phyloP scores from a whole-genome alignment of 179 eudicot species.

The Dionaea muscipula region DNA sequence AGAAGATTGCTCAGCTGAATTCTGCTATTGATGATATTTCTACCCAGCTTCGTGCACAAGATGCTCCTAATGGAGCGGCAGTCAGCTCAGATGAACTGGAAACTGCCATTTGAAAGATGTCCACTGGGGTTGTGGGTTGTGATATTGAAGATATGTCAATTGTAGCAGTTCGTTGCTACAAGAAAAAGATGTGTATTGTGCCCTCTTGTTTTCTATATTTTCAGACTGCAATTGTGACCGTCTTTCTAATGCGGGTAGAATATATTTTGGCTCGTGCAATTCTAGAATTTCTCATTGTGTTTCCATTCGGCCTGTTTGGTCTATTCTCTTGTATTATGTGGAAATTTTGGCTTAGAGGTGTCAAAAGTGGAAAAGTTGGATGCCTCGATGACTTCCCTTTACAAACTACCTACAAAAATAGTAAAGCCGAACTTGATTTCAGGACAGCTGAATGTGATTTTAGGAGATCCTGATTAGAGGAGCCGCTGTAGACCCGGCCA shows the following conservation, averaged over 20 bases:
- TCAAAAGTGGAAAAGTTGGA: too few species aligned
- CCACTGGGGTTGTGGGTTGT: not conserved
- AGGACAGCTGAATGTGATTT: too few species aligned
- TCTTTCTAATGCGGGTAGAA: constrained; percentile 1
- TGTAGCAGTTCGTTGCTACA: not conserved
- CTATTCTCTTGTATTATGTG: too few species aligned
- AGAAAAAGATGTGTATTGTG: not conserved
- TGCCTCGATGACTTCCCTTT: too few species aligned
- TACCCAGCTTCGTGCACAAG: constrained; percentile 45
- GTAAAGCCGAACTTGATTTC: too few species aligned
- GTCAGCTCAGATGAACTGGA: constrained; percentile 41
- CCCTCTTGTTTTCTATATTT: not conserved
- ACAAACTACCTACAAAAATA: too few species aligned
- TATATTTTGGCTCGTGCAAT: constrained; percentile 7
- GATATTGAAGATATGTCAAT: not conserved
- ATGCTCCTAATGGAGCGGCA: constrained; percentile 35
- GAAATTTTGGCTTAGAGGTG: too few species aligned
- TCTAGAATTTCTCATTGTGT: not conserved
- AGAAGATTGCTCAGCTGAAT: constrained; percentile 79
- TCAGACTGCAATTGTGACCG: not conserved
- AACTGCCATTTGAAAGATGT: constrained; percentile 22
- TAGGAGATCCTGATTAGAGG: too few species aligned
- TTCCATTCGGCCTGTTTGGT: not conserved
- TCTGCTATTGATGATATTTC: constrained; percentile 65
- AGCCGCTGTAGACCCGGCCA: too few species aligned